Evolutionary conservation across 345 rosid genomes (phyloP).

Genomic region (Boechera retrofracta): DNA sequence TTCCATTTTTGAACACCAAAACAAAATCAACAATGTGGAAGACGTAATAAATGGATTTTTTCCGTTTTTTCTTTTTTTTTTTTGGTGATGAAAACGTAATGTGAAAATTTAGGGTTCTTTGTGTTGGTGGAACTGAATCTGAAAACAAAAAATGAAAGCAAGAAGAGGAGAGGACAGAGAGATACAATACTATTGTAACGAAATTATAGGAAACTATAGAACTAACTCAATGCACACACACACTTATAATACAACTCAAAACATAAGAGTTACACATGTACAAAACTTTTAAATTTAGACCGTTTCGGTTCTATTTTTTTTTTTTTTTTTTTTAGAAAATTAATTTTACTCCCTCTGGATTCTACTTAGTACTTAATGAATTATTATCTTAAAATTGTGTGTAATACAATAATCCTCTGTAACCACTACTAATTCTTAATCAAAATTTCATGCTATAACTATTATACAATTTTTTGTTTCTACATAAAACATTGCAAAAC

Average conservation of each 20-base stretch:
- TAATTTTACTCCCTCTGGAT: too few species aligned
- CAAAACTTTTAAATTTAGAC: slow-evolving; percentile 11
- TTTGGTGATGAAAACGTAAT: slow-evolving; percentile 3
- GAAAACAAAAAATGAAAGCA: background rate
- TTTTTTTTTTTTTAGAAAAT: background rate
- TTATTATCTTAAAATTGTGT: too few species aligned
- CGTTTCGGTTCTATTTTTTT: slow-evolving; percentile 6
- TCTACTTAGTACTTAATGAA: too few species aligned
- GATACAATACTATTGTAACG: slow-evolving; percentile 21
- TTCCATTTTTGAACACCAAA: slow-evolving; percentile 30
- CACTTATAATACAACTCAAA: slow-evolving; percentile 12
- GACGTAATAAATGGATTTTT: slow-evolving; percentile 6
- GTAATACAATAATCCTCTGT: background rate
- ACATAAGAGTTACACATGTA: background rate
- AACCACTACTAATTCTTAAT: background rate
- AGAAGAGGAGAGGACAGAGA: slow-evolving; percentile 13
- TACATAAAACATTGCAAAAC: background rate
- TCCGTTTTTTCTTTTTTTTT: background rate
- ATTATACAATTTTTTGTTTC: background rate
- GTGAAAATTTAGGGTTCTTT: slow-evolving; percentile 41
- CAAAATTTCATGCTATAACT: background rate
- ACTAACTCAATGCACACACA: background rate
- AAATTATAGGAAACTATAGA: slow-evolving; percentile 27
- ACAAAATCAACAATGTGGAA: slow-evolving; percentile 28
- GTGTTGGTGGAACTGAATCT: slow-evolving; percentile 35